Percentiles rank a stretch among this genome's conserved stretches.
Conservation (phyloP, 176 grass and related monocot genomes). For the Hyparrhenia diplandra region DNA sequence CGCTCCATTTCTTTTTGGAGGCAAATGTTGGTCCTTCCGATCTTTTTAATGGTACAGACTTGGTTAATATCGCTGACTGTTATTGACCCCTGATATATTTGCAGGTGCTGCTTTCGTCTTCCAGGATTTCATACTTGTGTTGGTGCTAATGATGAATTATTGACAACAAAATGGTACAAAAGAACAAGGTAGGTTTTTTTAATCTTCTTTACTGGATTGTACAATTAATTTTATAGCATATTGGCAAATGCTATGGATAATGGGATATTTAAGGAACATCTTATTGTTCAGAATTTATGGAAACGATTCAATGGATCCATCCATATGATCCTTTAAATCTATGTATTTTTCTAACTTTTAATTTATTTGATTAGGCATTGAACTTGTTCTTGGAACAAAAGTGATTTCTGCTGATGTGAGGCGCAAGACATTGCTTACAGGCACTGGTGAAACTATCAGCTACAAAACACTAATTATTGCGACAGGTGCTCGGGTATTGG, state of each 20-base stretch:
- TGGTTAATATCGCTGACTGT: neutral
- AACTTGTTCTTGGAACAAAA: constrained; percentile 92
- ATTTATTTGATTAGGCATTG: constrained; percentile 60
- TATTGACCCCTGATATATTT: constrained; percentile 3
- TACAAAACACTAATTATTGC: constrained; percentile 91
- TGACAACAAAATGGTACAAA: constrained; percentile 91
- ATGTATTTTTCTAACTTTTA: neutral
- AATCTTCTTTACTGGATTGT: neutral
- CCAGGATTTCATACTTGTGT: constrained; percentile 94
- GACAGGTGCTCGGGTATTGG: constrained; percentile 94
- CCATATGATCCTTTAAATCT: neutral
- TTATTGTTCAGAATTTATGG: neutral
- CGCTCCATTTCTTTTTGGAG: neutral
- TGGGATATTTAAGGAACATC: neutral
- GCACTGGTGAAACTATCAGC: constrained; percentile 85
- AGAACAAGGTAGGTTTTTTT: constrained; percentile 67
- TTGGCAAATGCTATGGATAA: neutral
- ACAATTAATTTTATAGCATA: neutral
- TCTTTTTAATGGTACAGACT: neutral
- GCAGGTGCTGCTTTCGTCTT: constrained; percentile 72
- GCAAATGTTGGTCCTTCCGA: neutral
- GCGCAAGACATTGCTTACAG: constrained; percentile 68
- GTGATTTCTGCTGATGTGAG: constrained; percentile 75
- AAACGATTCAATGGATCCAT: neutral
- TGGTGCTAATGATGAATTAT: constrained; percentile 69